Evolutionary conservation across 805 yeast species (phyloP).

Genomic region (Metschnikowia lachancei): DNA sequence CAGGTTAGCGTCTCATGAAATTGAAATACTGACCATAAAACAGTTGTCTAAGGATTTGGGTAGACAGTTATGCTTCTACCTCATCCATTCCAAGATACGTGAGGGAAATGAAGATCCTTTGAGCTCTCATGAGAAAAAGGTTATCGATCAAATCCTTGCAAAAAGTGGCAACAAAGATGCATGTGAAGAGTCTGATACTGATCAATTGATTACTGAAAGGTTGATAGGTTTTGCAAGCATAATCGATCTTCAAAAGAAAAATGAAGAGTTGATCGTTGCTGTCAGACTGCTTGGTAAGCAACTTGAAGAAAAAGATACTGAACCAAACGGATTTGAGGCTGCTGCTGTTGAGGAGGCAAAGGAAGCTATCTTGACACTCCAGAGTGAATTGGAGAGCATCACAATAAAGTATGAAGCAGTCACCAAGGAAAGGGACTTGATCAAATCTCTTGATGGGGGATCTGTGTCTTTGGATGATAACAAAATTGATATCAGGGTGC

Average conservation of each 20-base stretch:
- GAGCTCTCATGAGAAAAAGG: conserved; percentile 60
- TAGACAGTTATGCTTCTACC: conserved; percentile 72
- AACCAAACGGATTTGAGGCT: conserved; percentile 41
- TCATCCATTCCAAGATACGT: conserved; percentile 62
- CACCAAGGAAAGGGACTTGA: conserved; percentile 67
- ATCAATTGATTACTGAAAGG: conserved; percentile 65
- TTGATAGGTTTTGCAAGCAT: conserved; percentile 67
- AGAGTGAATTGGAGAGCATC: conserved; percentile 53
- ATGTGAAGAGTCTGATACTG: conserved; percentile 60
- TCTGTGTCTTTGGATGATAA: conserved; percentile 6
- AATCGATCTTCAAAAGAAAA: conserved; percentile 67
- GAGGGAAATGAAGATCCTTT: conserved; percentile 59
- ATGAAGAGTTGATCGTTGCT: conserved; percentile 65
- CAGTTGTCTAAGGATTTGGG: conserved; percentile 71
- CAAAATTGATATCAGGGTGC: conserved; percentile 23
- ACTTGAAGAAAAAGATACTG: conserved; percentile 62
- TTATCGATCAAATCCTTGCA: conserved; percentile 54
- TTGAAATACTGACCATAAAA: conserved; percentile 48
- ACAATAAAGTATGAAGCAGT: conserved; percentile 53
- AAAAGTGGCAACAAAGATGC: conserved; percentile 30
- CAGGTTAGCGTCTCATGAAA: conserved; percentile 41
- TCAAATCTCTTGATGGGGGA: conserved; percentile 31
- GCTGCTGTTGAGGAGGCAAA: conserved; percentile 60
- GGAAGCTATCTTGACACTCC: conserved; percentile 61
- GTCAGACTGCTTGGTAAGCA: conserved; percentile 70